phyloP scores from a whole-genome alignment of 225 moss, liverwort and hornwort genomes.

The Pseudoscleropodium purum region DNA sequence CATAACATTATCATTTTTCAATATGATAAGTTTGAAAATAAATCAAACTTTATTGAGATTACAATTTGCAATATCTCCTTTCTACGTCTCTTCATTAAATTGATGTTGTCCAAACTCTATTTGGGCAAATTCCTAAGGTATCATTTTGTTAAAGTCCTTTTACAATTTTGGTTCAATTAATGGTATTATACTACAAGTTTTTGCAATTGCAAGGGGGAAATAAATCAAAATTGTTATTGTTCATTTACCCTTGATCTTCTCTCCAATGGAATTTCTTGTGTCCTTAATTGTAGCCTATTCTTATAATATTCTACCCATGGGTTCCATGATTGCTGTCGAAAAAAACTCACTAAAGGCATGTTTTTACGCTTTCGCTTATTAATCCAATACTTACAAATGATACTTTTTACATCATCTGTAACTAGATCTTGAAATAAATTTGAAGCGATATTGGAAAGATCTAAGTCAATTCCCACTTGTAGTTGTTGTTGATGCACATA shows the following conservation, averaged over 20 bases:
- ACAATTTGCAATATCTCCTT: neutral
- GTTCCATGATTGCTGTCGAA: constrained; percentile 5
- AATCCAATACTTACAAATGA: constrained; percentile 33
- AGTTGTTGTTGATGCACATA: neutral
- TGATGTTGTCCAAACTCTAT: neutral
- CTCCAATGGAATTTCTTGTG: neutral
- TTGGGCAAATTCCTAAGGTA: no score
- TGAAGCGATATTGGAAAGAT: neutral
- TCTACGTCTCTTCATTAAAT: neutral
- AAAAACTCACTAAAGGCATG: constrained; percentile 37
- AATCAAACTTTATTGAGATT: neutral
- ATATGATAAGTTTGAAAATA: neutral
- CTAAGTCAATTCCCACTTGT: neutral
- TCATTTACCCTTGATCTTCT: no score
- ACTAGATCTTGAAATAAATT: constrained; percentile 8
- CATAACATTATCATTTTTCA: neutral
- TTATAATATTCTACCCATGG: constrained; percentile 12
- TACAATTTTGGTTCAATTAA: no score
- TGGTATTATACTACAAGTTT: no score
- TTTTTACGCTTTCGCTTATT: constrained; percentile 33
- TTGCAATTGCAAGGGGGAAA: no score
- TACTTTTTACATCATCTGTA: constrained; percentile 15
- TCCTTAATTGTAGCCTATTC: constrained; percentile 7
- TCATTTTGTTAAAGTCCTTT: no score
- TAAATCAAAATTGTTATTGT: no score